Conservation (phyloP, 768 basidiomycete genomes). For the Lyophyllum shimeji region DNA sequence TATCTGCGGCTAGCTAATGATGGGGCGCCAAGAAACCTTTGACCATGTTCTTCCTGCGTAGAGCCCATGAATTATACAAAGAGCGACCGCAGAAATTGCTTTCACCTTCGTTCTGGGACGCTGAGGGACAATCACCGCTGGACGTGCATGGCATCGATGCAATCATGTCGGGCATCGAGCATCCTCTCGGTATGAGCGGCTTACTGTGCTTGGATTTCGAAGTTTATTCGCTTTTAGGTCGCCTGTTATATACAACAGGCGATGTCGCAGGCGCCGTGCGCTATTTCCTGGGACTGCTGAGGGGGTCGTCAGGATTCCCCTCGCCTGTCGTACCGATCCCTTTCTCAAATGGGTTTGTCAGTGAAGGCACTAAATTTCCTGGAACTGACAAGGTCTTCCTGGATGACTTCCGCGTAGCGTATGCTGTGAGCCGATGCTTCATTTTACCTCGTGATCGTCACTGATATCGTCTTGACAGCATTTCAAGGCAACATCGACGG, state of each 20-base stretch:
- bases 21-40: constrained; percentile 65
- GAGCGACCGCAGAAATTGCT: constrained; percentile 51
- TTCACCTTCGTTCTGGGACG: constrained; percentile 81
- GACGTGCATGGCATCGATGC: constrained; percentile 52
- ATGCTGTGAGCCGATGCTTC: constrained; percentile 52
- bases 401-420: constrained; percentile 88
- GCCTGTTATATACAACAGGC: constrained; percentile 89
- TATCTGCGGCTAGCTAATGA: not conserved
- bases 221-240: constrained; percentile 43
- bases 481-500: constrained; percentile 57
- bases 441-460: not conserved
- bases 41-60: constrained; percentile 78
- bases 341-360: constrained; percentile 17
- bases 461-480: constrained; percentile 51
- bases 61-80: constrained; percentile 64
- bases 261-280: constrained; percentile 74
- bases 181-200: constrained; percentile 63
- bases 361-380: constrained; percentile 24
- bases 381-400: constrained; percentile 68
- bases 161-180: constrained; percentile 72
- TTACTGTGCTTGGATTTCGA: not conserved
- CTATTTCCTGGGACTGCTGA: constrained; percentile 74
- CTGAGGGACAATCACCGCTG: constrained; percentile 50
- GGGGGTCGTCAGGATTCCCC: constrained; percentile 28
- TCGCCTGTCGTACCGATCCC: constrained; percentile 6